Conservation (phyloP, 2,329 filamentous ascomycete species). For the Thelonectria rubi region DNA sequence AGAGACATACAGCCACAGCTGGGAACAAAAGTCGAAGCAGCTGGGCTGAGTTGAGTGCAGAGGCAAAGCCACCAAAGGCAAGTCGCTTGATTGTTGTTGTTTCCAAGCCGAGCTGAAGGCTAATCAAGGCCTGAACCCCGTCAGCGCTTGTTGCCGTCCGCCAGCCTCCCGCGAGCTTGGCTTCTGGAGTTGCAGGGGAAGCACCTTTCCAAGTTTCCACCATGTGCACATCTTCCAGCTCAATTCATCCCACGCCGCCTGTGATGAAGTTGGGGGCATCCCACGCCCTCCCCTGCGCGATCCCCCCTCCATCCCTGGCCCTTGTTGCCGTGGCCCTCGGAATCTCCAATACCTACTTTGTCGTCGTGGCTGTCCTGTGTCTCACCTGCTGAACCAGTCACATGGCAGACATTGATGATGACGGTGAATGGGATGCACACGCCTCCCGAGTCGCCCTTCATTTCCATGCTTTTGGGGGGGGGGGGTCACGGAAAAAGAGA, state of each 20-base stretch:
- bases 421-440: conserved; percentile 3
- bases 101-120: background rate
- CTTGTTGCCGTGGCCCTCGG: conserved; percentile 17
- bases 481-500: background rate
- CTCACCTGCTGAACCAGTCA: conserved; percentile 10
- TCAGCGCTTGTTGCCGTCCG: conserved; percentile 15
- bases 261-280: conserved; percentile 2
- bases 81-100: no score
- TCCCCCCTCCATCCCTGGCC: background rate
- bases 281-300: conserved; percentile 15
- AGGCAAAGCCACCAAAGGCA: no score
- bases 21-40: background rate
- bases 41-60: no score
- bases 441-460: conserved; percentile 9
- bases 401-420: conserved; percentile 14
- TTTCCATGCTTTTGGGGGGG: background rate
- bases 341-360: conserved; percentile 5
- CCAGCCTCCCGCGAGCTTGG: conserved; percentile 18
- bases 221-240: background rate
- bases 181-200: background rate
- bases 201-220: background rate
- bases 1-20: no score
- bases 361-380: conserved; percentile 6
- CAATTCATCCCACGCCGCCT: background rate
- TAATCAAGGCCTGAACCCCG: conserved; percentile 3